A percentile compares a stretch with the other conserved stretches of the same genome.
phyloP scores from a whole-genome alignment of 2,329 filamentous ascomycete genomes.

The Coniosporium tulheliwenetii region DNA sequence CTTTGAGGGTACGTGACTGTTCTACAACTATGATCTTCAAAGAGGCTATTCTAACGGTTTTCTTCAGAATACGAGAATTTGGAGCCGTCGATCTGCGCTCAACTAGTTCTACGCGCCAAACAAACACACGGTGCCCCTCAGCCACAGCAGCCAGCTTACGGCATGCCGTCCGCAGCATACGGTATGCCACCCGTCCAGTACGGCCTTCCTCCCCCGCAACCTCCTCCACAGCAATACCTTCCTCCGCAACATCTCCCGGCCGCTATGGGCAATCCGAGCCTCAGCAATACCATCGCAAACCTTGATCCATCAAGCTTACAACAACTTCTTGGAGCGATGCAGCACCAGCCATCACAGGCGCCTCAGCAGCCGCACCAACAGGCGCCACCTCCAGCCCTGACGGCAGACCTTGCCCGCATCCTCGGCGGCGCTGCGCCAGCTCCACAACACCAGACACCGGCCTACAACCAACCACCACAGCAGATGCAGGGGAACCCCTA shows the following conservation, averaged over 20 bases:
- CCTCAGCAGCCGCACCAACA: conserved; percentile 20
- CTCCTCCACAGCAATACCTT: conserved; percentile 7
- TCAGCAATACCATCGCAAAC: conserved; percentile 49
- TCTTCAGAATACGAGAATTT: conserved; percentile 64
- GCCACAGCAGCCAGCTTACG: conserved; percentile 20
- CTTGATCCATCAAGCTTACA: conserved; percentile 58
- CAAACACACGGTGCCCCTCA: conserved; percentile 23
- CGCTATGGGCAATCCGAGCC: conserved; percentile 22
- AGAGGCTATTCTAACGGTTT: not conserved
- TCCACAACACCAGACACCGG: conserved; percentile 11
- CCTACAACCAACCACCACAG: conserved; percentile 13
- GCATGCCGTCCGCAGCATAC: conserved; percentile 11
- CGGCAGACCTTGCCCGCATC: conserved; percentile 21
- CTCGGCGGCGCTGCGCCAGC: conserved; percentile 15
- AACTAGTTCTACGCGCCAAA: conserved; percentile 63
- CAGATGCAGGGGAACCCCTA: conserved; percentile 17
- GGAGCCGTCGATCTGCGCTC: conserved; percentile 61
- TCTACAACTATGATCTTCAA: not conserved
- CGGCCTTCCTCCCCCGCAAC: conserved; percentile 10
- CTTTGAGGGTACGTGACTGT: conserved; percentile 45
- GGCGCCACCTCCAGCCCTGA: conserved; percentile 12
- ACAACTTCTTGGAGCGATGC: conserved; percentile 48
- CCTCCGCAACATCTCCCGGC: conserved; percentile 1
- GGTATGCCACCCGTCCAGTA: conserved; percentile 15
- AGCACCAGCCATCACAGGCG: conserved; percentile 6